A percentile compares a stretch with the other conserved stretches of the same genome.
phyloP scores from a whole-genome alignment of 73 alveolate genomes.

The Symbiodinium natans region DNA sequence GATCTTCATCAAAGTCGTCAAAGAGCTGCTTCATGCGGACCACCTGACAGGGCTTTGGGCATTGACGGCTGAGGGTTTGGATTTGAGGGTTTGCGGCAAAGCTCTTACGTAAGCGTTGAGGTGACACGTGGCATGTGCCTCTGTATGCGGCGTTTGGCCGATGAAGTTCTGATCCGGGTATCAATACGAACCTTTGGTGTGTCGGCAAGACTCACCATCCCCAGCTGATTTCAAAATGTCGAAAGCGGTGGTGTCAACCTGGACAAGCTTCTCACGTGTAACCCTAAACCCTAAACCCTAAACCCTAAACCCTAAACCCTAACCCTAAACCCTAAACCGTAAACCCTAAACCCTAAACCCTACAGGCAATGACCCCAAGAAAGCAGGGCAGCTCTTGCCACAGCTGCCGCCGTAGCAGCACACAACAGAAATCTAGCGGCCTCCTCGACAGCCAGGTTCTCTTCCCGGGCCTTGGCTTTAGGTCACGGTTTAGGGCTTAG shows the following conservation, averaged over 20 bases:
- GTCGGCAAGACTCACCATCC: no score
- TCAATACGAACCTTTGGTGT: background rate
- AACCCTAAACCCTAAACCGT: background rate
- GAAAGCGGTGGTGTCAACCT: no score
- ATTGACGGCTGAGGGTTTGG: no score
- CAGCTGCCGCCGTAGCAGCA: background rate
- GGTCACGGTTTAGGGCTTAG: background rate
- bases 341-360: background rate
- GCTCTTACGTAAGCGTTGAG: no score
- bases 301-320: background rate
- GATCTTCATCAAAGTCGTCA: slow-evolving; percentile 24
- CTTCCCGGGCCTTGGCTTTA: background rate
- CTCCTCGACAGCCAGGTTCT: background rate
- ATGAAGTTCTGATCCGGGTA: background rate
- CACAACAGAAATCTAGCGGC: background rate
- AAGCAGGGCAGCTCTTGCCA: no score
- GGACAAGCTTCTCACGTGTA: no score
- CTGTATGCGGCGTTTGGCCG: background rate
- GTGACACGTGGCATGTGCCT: background rate
- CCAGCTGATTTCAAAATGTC: no score
- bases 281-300: no score
- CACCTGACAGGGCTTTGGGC: background rate
- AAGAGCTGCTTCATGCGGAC: slow-evolving; percentile 31
- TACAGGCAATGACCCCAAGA: background rate
- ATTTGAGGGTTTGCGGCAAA: no score